Evolutionary conservation across 1,284 basidiomycete genomes (phyloP), one percentile per base, ranked within the genome.

Genomic region (Schizophyllum amplum): DNA sequence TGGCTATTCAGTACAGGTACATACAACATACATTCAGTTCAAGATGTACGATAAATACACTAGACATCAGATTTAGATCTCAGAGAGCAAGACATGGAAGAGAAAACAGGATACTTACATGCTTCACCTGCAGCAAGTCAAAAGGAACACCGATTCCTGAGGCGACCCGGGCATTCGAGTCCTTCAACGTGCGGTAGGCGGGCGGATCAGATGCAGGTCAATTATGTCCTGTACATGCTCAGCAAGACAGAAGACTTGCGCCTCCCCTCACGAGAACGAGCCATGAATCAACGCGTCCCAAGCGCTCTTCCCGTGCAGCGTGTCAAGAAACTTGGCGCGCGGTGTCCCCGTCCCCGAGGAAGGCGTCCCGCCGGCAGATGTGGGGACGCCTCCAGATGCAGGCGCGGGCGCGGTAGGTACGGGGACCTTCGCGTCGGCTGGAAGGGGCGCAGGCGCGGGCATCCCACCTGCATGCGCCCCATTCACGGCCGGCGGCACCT

Each of bases 231-330:
- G n/a, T n/a, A n/a, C n/a, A n/a, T n/a, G n/a, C n/a, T n/a, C n/a
- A n/a, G n/a, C n/a, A n/a, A n/a, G n/a, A n/a, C n/a, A n/a, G n/a
- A n/a, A n/a, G n/a, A n/a, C n/a, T n/a, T n/a, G n/a, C n/a, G n/a
- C n/a, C n/a, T n/a, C 4, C 33, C 13, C 33, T 57, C 60, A 75
- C 20, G 75, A 72, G 60, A 77, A 76, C 33, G 73, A 75, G 73
- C 86, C 85, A 78, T 87, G 78, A 33, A 80, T 77, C 54, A 80
- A 64, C 2, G 77, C 77, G 58, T 80, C 78, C 77, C 77, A 80
- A 11, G 77, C 76, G 53, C 76, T 75, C 66, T 79, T 77, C 23
- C 71, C 69, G 61, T 77, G 72, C 54, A 80, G 62, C 24, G 76
- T 75, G 66, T 75, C 68, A 59, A 80, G 61, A 56, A 77, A 79